Evolutionary conservation across 208 protist species (phyloP).

Genomic region (Acanthamoeba sp.): DNA sequence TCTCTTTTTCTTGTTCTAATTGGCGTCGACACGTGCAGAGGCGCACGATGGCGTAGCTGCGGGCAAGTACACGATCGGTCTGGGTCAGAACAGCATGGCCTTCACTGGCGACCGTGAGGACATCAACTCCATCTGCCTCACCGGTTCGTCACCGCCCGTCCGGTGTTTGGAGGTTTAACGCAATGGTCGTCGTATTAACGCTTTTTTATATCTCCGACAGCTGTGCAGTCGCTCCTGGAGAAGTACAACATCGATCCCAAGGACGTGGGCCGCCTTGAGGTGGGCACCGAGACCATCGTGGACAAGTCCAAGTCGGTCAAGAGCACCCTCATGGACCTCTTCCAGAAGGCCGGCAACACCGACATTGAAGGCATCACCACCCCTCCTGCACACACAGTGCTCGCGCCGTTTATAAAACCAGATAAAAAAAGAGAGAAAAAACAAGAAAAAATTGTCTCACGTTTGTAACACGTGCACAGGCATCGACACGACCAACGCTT

Average conservation of each 20-base stretch:
- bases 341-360: slow-evolving; percentile 86
- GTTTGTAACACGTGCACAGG: slow-evolving; percentile 82
- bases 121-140: slow-evolving; percentile 93
- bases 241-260: slow-evolving; percentile 87
- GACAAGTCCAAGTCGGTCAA: slow-evolving; percentile 95
- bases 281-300: slow-evolving; percentile 94
- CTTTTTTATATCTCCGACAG: slow-evolving; percentile 70
- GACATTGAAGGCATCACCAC: slow-evolving; percentile 79
- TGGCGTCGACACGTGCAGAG: slow-evolving; percentile 77
- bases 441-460: too few relatives aligned
- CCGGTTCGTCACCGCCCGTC: slow-evolving; percentile 33
- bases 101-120: slow-evolving; percentile 93
- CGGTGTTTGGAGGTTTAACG: neutral
- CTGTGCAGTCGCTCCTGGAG: slow-evolving; percentile 87
- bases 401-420: too few relatives aligned
- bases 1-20: neutral
- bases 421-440: too few relatives aligned
- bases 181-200: neutral
- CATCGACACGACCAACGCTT: slow-evolving; percentile 94
- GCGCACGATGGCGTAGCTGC: slow-evolving; percentile 83
- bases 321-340: slow-evolving; percentile 92
- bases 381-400: neutral
- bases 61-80: slow-evolving; percentile 94
- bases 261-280: slow-evolving; percentile 92
- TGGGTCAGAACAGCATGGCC: slow-evolving; percentile 93